Conservation (phyloP, 257 asterid species). For the Solanum gracilifrons region DNA sequence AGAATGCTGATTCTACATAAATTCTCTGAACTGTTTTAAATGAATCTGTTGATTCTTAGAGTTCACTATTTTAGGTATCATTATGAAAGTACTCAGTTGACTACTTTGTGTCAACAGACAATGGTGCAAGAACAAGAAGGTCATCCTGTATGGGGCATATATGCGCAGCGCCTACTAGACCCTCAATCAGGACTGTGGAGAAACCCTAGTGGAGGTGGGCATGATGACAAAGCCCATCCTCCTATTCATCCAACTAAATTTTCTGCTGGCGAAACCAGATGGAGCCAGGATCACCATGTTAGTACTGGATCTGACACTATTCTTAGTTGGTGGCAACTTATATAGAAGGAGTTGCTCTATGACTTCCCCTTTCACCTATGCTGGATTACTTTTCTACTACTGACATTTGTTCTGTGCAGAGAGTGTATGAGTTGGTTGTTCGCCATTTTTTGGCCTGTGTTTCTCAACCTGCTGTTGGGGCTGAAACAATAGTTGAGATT, state of each 20-base stretch:
- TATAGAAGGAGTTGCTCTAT: neutral
- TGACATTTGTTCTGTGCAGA: slow-evolving; percentile 33
- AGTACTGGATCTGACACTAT: slow-evolving; percentile 21
- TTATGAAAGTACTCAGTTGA: neutral
- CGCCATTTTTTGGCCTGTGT: slow-evolving; percentile 98
- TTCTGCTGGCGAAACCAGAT: slow-evolving; percentile 82
- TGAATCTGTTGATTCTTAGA: neutral
- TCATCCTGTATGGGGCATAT: slow-evolving; percentile 84
- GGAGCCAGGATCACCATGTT: slow-evolving; percentile 97
- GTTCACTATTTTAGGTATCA: neutral
- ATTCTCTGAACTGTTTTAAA: neutral
- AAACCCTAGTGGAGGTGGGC: slow-evolving; percentile 81
- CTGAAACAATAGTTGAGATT: slow-evolving; percentile 88
- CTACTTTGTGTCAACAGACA: slow-evolving; percentile 34
- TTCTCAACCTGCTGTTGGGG: slow-evolving; percentile 94
- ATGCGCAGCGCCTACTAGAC: slow-evolving; percentile 76
- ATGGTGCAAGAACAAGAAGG: slow-evolving; percentile 87
- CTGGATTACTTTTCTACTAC: slow-evolving; percentile 6
- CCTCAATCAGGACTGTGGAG: slow-evolving; percentile 85
- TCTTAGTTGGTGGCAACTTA: neutral
- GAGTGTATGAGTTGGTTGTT: slow-evolving; percentile 90
- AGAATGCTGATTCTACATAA: neutral
- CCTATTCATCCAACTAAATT: slow-evolving; percentile 97
- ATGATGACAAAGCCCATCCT: slow-evolving; percentile 98
- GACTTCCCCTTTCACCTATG: neutral